Conservation (phyloP, 768 basidiomycete genomes). For the Suillus plorans region DNA sequence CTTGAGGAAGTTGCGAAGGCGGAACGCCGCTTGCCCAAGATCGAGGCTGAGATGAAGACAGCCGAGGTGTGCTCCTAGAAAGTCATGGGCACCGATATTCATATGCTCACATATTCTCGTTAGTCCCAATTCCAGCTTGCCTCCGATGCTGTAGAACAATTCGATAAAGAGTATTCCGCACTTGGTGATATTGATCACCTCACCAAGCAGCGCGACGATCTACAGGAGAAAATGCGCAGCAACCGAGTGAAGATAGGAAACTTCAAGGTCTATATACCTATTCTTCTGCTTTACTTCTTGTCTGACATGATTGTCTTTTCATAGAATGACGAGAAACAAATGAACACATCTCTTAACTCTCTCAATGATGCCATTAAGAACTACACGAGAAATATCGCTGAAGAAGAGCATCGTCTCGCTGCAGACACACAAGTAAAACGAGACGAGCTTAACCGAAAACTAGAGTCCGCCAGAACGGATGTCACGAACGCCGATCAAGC, state of each 20-base stretch:
- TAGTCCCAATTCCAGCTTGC: constrained; percentile 36
- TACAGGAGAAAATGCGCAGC: constrained; percentile 41
- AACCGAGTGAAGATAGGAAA: constrained; percentile 45
- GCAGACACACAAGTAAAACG: constrained; percentile 61
- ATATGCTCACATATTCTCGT: constrained; percentile 4
- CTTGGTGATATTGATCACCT: constrained; percentile 52
- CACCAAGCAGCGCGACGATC: constrained; percentile 33
- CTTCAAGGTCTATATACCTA: constrained; percentile 41
- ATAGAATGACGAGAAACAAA: constrained; percentile 52
- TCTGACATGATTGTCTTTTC: constrained; percentile 3
- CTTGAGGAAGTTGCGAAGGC: constrained; percentile 40
- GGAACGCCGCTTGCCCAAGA: constrained; percentile 37
- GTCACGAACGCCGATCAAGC: constrained; percentile 39
- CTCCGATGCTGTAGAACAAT: constrained; percentile 33
- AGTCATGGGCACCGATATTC: background rate
- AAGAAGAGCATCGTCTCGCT: constrained; percentile 54
- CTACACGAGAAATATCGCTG: constrained; percentile 46
- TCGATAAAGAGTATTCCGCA: constrained; percentile 39
- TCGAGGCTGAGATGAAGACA: constrained; percentile 37
- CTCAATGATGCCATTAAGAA: constrained; percentile 34
- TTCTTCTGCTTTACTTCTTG: constrained; percentile 1
- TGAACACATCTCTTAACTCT: constrained; percentile 41
- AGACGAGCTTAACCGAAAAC: constrained; percentile 52
- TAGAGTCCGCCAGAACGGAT: constrained; percentile 45
- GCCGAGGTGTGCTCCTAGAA: constrained; percentile 35